Base-by-base conservation (phyloP, 2,329 filamentous ascomycete genomes). In the Proliferodiscus dingleyae region DNA sequence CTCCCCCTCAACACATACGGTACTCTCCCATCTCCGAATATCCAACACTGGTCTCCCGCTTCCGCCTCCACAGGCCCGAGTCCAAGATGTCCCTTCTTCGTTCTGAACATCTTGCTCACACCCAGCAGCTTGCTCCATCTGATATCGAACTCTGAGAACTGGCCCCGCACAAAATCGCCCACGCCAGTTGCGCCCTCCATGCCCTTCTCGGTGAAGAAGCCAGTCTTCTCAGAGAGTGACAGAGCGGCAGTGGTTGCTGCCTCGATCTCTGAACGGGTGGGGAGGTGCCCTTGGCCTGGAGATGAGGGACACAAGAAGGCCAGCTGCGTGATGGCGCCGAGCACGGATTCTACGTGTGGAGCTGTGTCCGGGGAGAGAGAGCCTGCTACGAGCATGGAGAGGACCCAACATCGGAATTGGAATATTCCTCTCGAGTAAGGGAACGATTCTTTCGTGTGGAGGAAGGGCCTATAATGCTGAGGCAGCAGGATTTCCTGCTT, bases 131-230 rank as follows among this genome's bases (percentile, higher is more conserved):
- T 34, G 29, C 43, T 41, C 43, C 43, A 45, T 26, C 43, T 33
- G 18, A 41, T 37, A 45, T 45, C 43, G 36, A 45, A 45, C 37
- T 45, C 43, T 15, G 37, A 40, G 22, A 45, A 45, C 28, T 45
- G 43, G 6, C 43, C 43, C 9, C 40, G 16, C 22, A 36, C 43
- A 10, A 45, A 45, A 21, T 45, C 43, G 11, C 43, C 43, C n/a
- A 45, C 43, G 3, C 43, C 43, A 2, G 43, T 45, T 7, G 43
- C 43, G 22, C 29, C 22, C 23, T 45, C 43, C 3, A 45, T 26
- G 2, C 43, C 43, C 26, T 40, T 40, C 36, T 40, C 37, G 21
- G 39, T 15, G 7, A 32, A 8, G 28, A 29, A 24, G 11, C 37
- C 22, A 13, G 22, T 18, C 29, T 45, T 19, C 11, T 11, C 24